Evolutionary conservation across 139 green algal species (phyloP).

Genomic region (Micractinium sp.): DNA sequence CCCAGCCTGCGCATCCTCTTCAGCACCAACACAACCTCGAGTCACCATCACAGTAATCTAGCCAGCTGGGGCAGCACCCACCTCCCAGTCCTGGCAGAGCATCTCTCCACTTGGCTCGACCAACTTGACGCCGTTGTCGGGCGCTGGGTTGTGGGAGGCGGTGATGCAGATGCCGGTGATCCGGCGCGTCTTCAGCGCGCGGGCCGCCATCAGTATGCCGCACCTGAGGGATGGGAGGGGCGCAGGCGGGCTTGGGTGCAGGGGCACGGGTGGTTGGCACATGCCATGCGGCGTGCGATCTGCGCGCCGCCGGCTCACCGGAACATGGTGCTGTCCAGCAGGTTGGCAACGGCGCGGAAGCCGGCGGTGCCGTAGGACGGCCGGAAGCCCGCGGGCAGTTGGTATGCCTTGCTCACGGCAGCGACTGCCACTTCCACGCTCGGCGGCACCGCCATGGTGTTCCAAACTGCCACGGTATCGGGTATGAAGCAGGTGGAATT

Average conservation of each 20-base stretch:
- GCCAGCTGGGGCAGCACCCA: not conserved
- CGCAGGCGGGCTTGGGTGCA: not conserved
- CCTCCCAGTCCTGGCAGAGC: slow-evolving; percentile 67
- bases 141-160: slow-evolving; percentile 93
- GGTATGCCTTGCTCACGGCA: not conserved
- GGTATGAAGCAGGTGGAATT: not conserved
- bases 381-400: slow-evolving; percentile 38
- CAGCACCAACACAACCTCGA: not conserved
- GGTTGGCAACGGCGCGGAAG: slow-evolving; percentile 76
- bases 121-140: slow-evolving; percentile 98
- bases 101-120: slow-evolving; percentile 87
- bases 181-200: slow-evolving; percentile 48
- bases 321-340: slow-evolving; percentile 88
- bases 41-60: not conserved
- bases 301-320: slow-evolving; percentile 47
- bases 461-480: too few relatives aligned
- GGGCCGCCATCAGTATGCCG: slow-evolving; percentile 82
- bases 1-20: too few relatives aligned
- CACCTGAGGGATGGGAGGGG: slow-evolving; percentile 66
- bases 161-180: slow-evolving; percentile 94
- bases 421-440: slow-evolving; percentile 15
- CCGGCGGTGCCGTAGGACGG: slow-evolving; percentile 93
- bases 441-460: slow-evolving; percentile 5
- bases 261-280: not conserved
- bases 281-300: not conserved